phyloP scores from a whole-genome alignment of 768 basidiomycete species.

The Megacollybia marginata region DNA sequence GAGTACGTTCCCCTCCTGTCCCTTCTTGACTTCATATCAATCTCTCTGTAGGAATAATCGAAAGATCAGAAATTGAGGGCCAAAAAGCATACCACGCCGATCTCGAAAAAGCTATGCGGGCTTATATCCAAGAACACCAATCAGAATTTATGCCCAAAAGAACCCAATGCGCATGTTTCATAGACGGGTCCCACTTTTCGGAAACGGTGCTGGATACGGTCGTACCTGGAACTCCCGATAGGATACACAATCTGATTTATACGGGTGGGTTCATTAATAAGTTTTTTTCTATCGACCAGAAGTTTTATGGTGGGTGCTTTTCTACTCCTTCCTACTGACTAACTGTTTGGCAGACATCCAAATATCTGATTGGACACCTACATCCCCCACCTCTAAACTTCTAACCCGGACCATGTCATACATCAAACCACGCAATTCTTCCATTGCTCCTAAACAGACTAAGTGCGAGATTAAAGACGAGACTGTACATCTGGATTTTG shows the following conservation, averaged over 20 bases:
- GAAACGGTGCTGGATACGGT: constrained; percentile 74
- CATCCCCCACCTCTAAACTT: constrained; percentile 50
- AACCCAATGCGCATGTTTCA: too few species aligned
- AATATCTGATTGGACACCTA: constrained; percentile 92
- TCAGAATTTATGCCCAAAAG: too few species aligned
- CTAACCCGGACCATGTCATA: constrained; percentile 84
- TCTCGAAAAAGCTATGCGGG: too few species aligned
- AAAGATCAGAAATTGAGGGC: too few species aligned
- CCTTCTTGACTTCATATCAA: background rate
- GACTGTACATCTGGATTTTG: too few species aligned
- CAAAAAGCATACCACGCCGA: too few species aligned
- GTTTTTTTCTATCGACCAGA: constrained; percentile 87
- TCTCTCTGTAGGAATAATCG: constrained; percentile 71
- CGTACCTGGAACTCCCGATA: constrained; percentile 88
- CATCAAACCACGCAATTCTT: constrained; percentile 74
- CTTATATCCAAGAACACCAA: too few species aligned
- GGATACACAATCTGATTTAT: constrained; percentile 94
- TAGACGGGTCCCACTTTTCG: constrained; percentile 3
- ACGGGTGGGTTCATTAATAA: constrained; percentile 93
- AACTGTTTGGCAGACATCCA: constrained; percentile 64
- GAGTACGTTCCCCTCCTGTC: too few species aligned
- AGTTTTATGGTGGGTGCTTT: constrained; percentile 70
- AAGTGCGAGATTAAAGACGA: too few species aligned
- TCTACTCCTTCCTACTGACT: background rate
- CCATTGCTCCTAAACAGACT: constrained; percentile 89